Conservation (phyloP, 1,284 basidiomycete species). For the Austroboletus rostrupii region DNA sequence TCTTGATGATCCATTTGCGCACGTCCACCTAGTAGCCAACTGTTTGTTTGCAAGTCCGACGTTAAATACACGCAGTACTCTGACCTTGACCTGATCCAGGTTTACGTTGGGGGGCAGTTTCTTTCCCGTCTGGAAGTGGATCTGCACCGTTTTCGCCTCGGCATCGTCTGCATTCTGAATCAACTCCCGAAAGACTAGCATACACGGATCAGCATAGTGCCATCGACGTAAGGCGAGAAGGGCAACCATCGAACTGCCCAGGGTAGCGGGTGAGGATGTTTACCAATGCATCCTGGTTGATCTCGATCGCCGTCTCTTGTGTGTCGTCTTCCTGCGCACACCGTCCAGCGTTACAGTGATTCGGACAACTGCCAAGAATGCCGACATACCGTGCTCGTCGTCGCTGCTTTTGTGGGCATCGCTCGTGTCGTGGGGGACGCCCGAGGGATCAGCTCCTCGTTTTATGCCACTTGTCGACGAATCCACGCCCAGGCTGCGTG, state of each 20-base stretch:
- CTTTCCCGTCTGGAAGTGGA: slow-evolving; percentile 67
- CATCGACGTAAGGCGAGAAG: no score
- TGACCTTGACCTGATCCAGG: neutral
- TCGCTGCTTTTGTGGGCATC: no score
- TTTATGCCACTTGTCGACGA: no score
- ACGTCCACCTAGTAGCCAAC: neutral
- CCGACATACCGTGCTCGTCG: no score
- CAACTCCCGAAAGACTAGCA: slow-evolving; percentile 80
- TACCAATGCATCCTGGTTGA: slow-evolving; percentile 16
- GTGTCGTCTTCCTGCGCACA: neutral
- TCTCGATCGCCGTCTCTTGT: slow-evolving; percentile 6
- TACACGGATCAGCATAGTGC: neutral
- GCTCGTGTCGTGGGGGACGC: no score
- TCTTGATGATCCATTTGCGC: slow-evolving; percentile 76
- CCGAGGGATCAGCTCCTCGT: no score
- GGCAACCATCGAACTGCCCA: slow-evolving; percentile 15
- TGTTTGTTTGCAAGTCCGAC: neutral
- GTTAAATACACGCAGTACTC: neutral
- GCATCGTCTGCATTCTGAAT: slow-evolving; percentile 96
- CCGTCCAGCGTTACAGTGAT: no score
- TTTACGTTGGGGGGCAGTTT: neutral
- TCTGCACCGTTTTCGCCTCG: slow-evolving; percentile 71
- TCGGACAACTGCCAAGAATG: no score
- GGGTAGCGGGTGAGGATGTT: slow-evolving; percentile 24
- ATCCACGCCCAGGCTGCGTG: no score